Conservation (phyloP, 331 rosid species). For the Quercus tomentella region DNA sequence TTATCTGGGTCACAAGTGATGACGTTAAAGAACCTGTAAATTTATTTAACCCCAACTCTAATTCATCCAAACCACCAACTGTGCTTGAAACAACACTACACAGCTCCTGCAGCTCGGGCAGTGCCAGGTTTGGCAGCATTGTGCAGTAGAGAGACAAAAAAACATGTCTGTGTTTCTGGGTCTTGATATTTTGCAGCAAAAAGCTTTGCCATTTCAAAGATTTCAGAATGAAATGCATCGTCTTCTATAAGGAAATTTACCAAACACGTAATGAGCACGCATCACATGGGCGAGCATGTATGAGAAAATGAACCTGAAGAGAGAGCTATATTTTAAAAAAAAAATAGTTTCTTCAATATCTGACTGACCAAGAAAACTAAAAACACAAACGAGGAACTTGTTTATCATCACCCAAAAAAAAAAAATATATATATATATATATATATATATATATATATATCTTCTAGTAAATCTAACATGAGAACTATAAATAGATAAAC, state of each 20-base stretch:
- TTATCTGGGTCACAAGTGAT: slow-evolving; percentile 52
- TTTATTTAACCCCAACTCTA: slow-evolving; percentile 40
- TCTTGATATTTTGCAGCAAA: slow-evolving; percentile 9
- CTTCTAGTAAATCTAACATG: no score
- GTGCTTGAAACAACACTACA: slow-evolving; percentile 38
- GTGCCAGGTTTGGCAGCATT: slow-evolving; percentile 11
- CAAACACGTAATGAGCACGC: slow-evolving; percentile 47
- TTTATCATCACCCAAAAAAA: no score
- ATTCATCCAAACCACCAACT: slow-evolving; percentile 74
- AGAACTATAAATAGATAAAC: no score
- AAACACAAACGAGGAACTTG: no score
- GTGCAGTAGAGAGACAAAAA: slow-evolving; percentile 29
- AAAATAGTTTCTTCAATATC: no score
- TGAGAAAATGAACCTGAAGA: no score
- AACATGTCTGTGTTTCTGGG: slow-evolving; percentile 9
- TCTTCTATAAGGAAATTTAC: slow-evolving; percentile 34
- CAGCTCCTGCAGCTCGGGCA: slow-evolving; percentile 43
- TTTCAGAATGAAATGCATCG: slow-evolving; percentile 37
- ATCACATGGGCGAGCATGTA: no score
- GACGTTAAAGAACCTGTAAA: slow-evolving; percentile 26
- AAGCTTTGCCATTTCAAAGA: slow-evolving; percentile 27
- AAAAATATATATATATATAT: no score
- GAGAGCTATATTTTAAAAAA: no score
- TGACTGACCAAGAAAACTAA: no score
- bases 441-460: no score